These are phyloP conservation scores for Cucumis melo DNA, from an alignment of 306 rosid species.

Conservation along the genomic window DNA sequence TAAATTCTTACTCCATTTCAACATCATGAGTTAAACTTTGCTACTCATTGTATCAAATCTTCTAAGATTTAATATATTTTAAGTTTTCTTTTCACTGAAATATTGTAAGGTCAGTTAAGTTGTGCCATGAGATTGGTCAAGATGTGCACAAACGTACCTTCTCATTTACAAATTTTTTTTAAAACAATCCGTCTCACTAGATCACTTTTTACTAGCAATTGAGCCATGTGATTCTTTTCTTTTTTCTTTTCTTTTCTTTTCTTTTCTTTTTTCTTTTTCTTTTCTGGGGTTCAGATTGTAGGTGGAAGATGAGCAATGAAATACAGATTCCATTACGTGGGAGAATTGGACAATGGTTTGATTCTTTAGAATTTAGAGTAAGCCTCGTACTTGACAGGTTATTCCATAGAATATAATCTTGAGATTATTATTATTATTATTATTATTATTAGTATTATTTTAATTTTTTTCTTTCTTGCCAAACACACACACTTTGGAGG, in stretches of 20 bases:
- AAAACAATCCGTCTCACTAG: no score
- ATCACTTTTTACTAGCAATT: conserved; percentile 5
- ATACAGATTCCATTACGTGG: background rate
- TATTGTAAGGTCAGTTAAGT: no score
- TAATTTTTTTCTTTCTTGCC: background rate
- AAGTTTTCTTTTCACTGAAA: no score
- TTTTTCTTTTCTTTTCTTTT: no score
- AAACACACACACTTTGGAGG: background rate
- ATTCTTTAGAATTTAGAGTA: background rate
- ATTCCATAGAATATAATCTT: conserved; percentile 6
- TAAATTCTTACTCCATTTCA: no score
- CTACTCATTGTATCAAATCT: no score
- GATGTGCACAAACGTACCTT: no score
- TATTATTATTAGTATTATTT: background rate
- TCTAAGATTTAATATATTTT: no score
- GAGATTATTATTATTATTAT: background rate
- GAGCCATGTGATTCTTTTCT: background rate
- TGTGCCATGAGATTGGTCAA: no score
- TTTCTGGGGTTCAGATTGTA: background rate
- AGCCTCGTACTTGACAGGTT: background rate
- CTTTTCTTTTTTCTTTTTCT: fast-evolving
- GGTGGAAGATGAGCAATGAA: conserved; percentile 7
- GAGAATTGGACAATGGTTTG: background rate
- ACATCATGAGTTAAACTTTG: no score
- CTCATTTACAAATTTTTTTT: no score